Conservation (phyloP, 768 basidiomycete species). For the Lentinula detonsa region DNA sequence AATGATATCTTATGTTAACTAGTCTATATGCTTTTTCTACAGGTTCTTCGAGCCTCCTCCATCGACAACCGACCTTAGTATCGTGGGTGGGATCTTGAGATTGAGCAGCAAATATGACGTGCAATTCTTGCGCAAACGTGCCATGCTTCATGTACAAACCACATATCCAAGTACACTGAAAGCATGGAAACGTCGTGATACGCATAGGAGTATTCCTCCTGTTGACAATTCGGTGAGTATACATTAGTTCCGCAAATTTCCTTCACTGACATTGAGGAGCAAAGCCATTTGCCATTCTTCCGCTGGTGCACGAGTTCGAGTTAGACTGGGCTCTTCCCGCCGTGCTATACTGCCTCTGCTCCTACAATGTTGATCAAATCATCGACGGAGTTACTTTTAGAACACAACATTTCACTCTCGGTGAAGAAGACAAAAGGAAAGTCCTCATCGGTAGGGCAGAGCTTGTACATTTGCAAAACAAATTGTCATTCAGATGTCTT, state of each 20-base stretch:
- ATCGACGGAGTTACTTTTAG: constrained; percentile 27
- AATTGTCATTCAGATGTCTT: constrained; percentile 10
- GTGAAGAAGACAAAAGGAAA: constrained; percentile 21
- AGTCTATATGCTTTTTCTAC: not conserved
- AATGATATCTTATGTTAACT: not conserved
- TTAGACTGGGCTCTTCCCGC: constrained; percentile 28
- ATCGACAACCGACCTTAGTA: constrained; percentile 19
- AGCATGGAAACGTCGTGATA: constrained; percentile 27
- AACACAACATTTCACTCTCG: constrained; percentile 15
- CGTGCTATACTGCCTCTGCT: constrained; percentile 31
- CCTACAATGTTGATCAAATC: constrained; percentile 28
- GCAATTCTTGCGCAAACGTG: constrained; percentile 24
- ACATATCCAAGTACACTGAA: constrained; percentile 29
- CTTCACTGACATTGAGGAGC: not conserved
- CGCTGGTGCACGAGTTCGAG: constrained; percentile 26
- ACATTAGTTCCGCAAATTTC: not conserved
- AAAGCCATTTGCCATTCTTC: constrained; percentile 28
- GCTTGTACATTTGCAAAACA: constrained; percentile 3
- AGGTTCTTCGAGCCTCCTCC: constrained; percentile 31
- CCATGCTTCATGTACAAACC: constrained; percentile 25
- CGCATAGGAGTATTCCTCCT: constrained; percentile 27
- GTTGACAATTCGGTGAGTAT: constrained; percentile 23
- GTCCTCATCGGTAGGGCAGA: constrained; percentile 22
- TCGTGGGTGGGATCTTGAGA: constrained; percentile 28
- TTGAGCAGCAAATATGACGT: constrained; percentile 34